phyloP scores from a whole-genome alignment of 352 stramenopile genomes.

The Phytophthora megakarya region DNA sequence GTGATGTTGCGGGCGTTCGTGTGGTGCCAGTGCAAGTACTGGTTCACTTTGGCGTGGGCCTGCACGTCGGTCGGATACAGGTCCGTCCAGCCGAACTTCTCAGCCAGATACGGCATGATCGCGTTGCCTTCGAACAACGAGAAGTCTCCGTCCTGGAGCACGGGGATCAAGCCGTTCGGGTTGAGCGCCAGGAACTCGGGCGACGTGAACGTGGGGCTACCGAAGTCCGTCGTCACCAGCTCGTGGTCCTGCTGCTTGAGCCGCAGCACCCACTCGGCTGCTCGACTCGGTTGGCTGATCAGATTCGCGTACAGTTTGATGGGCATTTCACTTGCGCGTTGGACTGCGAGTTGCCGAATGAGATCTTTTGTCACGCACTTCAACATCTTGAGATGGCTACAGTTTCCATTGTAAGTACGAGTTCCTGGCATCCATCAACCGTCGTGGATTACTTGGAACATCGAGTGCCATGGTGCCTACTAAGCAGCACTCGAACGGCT shows the following conservation, averaged over 20 bases:
- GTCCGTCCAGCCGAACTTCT: slow-evolving; percentile 44
- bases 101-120: slow-evolving; percentile 43
- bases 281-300: slow-evolving; percentile 41
- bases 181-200: slow-evolving; percentile 39
- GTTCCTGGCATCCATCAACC: not conserved
- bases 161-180: slow-evolving; percentile 39
- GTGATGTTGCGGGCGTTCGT: slow-evolving; percentile 39
- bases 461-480: not conserved
- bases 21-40: slow-evolving; percentile 4
- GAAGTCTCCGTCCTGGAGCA: slow-evolving; percentile 48
- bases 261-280: slow-evolving; percentile 29
- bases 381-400: not conserved
- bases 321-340: not conserved
- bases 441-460: too few species aligned
- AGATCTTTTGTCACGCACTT: not conserved
- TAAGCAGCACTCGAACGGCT: slow-evolving; percentile 57
- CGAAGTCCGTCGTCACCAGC: slow-evolving; percentile 30
- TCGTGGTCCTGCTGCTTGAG: slow-evolving; percentile 36
- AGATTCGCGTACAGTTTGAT: slow-evolving; percentile 41
- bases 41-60: slow-evolving; percentile 42
- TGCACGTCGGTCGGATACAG: slow-evolving; percentile 36
- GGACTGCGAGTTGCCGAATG: not conserved
- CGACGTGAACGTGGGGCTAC: slow-evolving; percentile 21
- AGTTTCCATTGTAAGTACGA: not conserved
- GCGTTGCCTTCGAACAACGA: slow-evolving; percentile 41